phyloP scores from a whole-genome alignment of 2,329 filamentous ascomycete species.

The Seiridium cupressi region DNA sequence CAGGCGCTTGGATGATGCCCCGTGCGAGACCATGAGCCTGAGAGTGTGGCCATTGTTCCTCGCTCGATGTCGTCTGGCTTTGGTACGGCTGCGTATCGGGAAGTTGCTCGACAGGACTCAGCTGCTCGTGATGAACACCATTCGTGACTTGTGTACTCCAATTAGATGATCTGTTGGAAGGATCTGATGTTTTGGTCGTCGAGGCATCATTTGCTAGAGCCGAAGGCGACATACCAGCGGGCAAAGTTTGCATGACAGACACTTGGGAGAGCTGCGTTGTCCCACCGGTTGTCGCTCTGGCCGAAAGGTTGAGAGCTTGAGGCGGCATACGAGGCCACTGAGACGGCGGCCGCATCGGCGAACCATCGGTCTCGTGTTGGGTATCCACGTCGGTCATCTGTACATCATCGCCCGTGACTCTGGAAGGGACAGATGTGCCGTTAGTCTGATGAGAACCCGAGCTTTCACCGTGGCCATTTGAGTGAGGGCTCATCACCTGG shows the following conservation, averaged over 20 bases:
- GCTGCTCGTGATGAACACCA: slow-evolving; percentile 52
- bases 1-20: slow-evolving; percentile 35
- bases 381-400: slow-evolving; percentile 58
- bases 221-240: slow-evolving; percentile 56
- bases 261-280: slow-evolving; percentile 63
- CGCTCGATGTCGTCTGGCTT: slow-evolving; percentile 48
- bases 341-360: slow-evolving; percentile 48
- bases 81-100: slow-evolving; percentile 52
- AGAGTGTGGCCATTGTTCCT: slow-evolving; percentile 57
- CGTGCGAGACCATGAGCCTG: slow-evolving; percentile 52
- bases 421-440: slow-evolving; percentile 50
- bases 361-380: slow-evolving; percentile 41
- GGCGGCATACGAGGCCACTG: slow-evolving; percentile 33
- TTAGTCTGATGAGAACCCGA: slow-evolving; percentile 44
- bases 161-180: slow-evolving; percentile 61
- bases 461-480: slow-evolving; percentile 53
- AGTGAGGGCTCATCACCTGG: slow-evolving; percentile 56
- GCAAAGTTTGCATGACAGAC: slow-evolving; percentile 57
- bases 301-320: slow-evolving; percentile 31
- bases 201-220: slow-evolving; percentile 79
- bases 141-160: slow-evolving; percentile 74
- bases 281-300: slow-evolving; percentile 37
- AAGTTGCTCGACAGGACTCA: slow-evolving; percentile 32
- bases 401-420: slow-evolving; percentile 52
- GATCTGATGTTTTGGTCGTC: slow-evolving; percentile 84